phyloP scores from a whole-genome alignment of 306 rosid genomes.

The Alnus glutinosa region DNA sequence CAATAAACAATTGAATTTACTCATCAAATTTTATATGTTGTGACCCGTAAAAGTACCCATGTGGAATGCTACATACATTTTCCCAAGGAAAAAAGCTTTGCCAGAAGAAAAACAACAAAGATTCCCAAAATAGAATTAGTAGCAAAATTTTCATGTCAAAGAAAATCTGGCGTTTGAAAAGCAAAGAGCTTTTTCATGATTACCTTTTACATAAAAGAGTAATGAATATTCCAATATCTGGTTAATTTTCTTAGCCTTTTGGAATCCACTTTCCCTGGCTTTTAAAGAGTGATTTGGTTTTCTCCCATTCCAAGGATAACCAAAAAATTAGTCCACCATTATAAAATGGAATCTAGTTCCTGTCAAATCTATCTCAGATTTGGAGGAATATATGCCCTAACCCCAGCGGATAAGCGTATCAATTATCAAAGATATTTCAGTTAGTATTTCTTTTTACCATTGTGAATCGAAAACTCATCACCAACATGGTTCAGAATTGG shows the following conservation, averaged over 20 bases:
- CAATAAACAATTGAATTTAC: too few relatives aligned
- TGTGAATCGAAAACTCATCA: not conserved
- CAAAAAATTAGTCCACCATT: constrained; percentile 21
- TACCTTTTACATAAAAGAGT: constrained; percentile 14
- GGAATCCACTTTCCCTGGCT: constrained; percentile 13
- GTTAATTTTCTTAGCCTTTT: constrained; percentile 15
- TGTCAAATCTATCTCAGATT: constrained; percentile 27
- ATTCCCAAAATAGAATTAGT: constrained; percentile 22
- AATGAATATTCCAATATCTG: constrained; percentile 23
- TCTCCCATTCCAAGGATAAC: constrained; percentile 22
- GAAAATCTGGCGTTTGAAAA: constrained; percentile 24
- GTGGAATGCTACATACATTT: too few relatives aligned
- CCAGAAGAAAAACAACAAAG: constrained; percentile 16
- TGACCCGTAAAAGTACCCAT: too few relatives aligned
- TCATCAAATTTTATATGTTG: too few relatives aligned
- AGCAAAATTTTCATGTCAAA: constrained; percentile 17
- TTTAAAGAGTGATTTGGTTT: constrained; percentile 9
- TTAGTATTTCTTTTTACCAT: constrained; percentile 4
- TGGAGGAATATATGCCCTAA: constrained; percentile 30
- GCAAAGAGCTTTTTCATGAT: constrained; percentile 8
- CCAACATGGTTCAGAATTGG: not conserved
- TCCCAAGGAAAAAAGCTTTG: constrained; percentile 11
- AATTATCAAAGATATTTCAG: constrained; percentile 1
- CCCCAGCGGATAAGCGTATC: constrained; percentile 10
- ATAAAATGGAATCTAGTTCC: constrained; percentile 47